Base-by-base conservation (phyloP, 2,329 filamentous ascomycete species). In the Penicillium griseofulvum region DNA sequence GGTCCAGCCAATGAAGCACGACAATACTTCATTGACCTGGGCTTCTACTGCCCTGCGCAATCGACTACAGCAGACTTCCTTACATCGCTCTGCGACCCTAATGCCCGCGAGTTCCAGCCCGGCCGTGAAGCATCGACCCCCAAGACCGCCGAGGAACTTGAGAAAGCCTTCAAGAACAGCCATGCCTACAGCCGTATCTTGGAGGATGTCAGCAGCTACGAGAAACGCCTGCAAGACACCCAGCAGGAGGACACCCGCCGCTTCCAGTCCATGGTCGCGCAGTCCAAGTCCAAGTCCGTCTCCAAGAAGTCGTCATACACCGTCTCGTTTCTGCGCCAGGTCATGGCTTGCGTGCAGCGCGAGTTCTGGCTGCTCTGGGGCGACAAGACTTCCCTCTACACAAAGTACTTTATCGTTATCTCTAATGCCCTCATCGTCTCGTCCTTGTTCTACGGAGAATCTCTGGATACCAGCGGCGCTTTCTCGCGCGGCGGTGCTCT, bases 351-450 rank as follows among this genome's bases (percentile, higher is more conserved):
- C 49, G 88, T 87, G 0, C 80, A 85, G 61, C 83, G 90, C 39
- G 89, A 94, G 71, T 86, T 90, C 56, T 91, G 89, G 87, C 81
- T 95, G 29, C 83, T 91, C 28, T 82, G 83, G 68, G 89, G 89
- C 37, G 89, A 95, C 72, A 86, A 81, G 56, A 86, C 85, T 0
- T 87, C 88, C 0, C 79, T 94, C 1, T 87, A 86, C 70, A 93
- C 89, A 38, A 94, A 93, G 62, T 81, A 88, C 56, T 88, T 91
- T 72, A 90, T 91, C 68, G 89, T 91, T 64, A 74, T 93, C 54
- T 82, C 87, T 54, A 89, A 90, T 69, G 83, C 74, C 52, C 79
- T 95, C 10, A 89, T 95, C 58, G 86, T 92, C 51, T 87, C 89
- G 1, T 90, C 87, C 2, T 78, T 94, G 17, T 94, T 94, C 74